phyloP scores from a whole-genome alignment of 805 yeast species.

The Komagataella pseudopastoris region DNA sequence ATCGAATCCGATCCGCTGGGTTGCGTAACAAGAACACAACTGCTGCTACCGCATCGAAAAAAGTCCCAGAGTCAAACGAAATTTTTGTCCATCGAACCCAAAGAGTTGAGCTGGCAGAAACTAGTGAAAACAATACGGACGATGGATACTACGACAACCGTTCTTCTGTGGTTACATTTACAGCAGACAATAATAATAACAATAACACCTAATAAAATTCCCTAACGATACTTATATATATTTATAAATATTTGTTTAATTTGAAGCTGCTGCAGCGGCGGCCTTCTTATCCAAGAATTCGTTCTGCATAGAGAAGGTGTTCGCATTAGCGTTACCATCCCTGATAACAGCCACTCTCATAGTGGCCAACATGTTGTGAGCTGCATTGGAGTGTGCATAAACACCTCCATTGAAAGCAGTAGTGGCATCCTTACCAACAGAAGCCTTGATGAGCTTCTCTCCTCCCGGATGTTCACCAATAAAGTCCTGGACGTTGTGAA shows the following conservation, averaged over 20 bases:
- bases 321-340: conserved; percentile 45
- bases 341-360: conserved; percentile 73
- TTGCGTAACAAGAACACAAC: not conserved
- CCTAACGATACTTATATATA: not conserved
- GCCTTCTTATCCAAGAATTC: conserved; percentile 4
- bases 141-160: not conserved
- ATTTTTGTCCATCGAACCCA: not conserved
- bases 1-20: not conserved
- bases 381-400: conserved; percentile 86
- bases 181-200: not conserved
- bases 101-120: not conserved
- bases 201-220: not conserved
- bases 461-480: conserved; percentile 95
- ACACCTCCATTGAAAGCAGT: conserved; percentile 93
- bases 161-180: not conserved
- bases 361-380: conserved; percentile 75
- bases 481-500: conserved; percentile 87
- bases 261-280: not conserved
- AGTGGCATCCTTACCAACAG: conserved; percentile 89
- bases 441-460: conserved; percentile 56
- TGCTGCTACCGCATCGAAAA: not conserved
- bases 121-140: not conserved
- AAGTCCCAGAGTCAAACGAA: not conserved
- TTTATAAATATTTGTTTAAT: not conserved
- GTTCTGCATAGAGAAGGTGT: conserved; percentile 37